Base-by-base conservation (phyloP, 768 basidiomycete genomes). In the Mycena venus region DNA sequence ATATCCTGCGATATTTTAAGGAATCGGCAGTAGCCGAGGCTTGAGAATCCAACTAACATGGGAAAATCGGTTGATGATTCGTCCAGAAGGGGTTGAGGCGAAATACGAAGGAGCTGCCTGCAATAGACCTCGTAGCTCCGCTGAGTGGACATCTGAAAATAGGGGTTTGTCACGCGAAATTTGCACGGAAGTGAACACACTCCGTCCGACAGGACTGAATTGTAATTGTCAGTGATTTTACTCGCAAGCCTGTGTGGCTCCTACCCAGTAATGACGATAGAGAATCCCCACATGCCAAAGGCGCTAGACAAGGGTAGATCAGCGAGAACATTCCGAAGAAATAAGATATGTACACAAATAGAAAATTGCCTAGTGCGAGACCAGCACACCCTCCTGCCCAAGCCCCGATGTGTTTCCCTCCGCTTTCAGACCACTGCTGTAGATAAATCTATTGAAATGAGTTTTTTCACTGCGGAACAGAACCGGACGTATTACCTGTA, bases 11-110 rank as follows among this genome's bases (percentile, higher is more conserved):
- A n/a, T 7, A 17, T 23, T 7, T 23, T 49, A 8, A 7, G 23
- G 21, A n/a, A 25, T 49, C 4, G n/a, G 21, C 6, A 23, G 3
- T 4, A 49, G n/a, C 21, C 8, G 21, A 49, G 5, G 15, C 7
- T 9, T 21, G 23, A 17, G 11, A 3, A 58, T 17, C n/a, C n/a
- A 21, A 21, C 51, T 3, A 8, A 70, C 69, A 34, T 70, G 69
- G 23, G 69, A 70, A 19, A 70, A 70, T 2, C 69, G 69, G n/a
- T 70, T 70, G 23, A 70, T 70, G 25, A 63, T 40, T 12, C 60
- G 44, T 4, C 69, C 69, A 19, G 59, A 23, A 8, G 60, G 5
- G 12, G 32, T 55, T 23, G 5, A 1, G 21, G 29, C 21, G 29
- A 55, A 10, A 55, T 62, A 70, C 14, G 15, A 15, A 7, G 59